Evolutionary conservation across 306 rosid genomes (phyloP), one percentile per base, ranked within the genome.

Genomic region (Quercus bicolor): DNA sequence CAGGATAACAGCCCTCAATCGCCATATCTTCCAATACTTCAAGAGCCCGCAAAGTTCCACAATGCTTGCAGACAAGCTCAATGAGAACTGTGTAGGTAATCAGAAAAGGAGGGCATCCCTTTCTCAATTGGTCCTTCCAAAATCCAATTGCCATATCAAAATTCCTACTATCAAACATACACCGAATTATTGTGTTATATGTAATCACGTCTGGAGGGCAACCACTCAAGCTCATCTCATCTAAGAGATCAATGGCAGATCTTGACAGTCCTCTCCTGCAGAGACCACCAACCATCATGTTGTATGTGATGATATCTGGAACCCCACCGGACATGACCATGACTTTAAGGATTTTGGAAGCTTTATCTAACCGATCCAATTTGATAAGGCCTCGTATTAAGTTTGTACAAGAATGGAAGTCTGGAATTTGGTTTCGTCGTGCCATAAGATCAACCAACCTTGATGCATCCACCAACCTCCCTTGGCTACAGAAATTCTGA

Each of bases 151-250:
- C 98, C 78, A 85, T 87, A 34, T 87, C 82, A 33, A 71, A 86
- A 71, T 85, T 77, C 69, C 93, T 87, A 45, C 61, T 65, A 28
- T 83, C 86, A 86, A 83, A 94, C 87, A 91, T 80, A 79, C 81
- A 37, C 40, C 97, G 91, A 64, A 94, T 76, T 75, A 94, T 88
- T 43, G 95, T 80, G 80, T 94, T 94, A 56, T 92, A 94, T 1
- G 97, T 91, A 75, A 89, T 85, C 37, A 82, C 93, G 81, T 94
- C 92, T 1, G 98, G 97, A 69, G 93, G 85, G 89, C 97, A 94
- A 64, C 98, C 98, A 82, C 95, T 88, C 74, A 85, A 75, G 83
- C 92, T 89, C 98, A 94, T 91, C 54, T 88, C 88, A 33, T 88
- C 95, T 82, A 91, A 74, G 70, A 92, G 75, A 77, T 82, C 88